Evolutionary conservation across 768 basidiomycete species (phyloP), one percentile per base, ranked within the genome.

Genomic region (Pulveroboletus sp.): DNA sequence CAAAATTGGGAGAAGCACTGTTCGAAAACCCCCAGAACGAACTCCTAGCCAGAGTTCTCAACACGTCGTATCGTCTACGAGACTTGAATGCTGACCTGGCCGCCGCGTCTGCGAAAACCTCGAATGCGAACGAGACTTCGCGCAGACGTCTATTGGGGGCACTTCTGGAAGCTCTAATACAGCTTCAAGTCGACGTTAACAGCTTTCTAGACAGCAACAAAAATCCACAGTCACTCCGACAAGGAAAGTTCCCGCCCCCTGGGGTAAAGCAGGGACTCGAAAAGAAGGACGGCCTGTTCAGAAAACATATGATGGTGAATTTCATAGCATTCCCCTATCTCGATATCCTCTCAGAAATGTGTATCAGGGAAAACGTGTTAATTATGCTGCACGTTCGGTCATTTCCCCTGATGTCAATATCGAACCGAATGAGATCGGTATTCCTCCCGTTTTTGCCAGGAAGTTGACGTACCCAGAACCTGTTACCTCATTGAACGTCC

Each of bases 371-470:
- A 99, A 99, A 75, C 94, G 97, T 62, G 97, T 99, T 52, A 98
- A 99, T 69, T 97, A 95, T 66, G 94, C 97, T 35, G 97, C 97
- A 19, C 94, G 97, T 54, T 99, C 97, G n/a, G 97, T 99, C 63
- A 99, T 99, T 57, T 99, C 97, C 16, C 97, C 97, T 11, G 97
- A 99, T 64, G 90, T 97, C 60, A 98, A 98, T 69, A 98, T 99
- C 57, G 97, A 99, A 69, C 91, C 97, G 25, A 94, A 91, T 66
- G 97, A 99, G 69, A 99, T 99, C 47, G 97, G 97, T 34, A 83
- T 99, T 23, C 97, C 97, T 6, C 97, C 97, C 25, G 89, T 98
- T 42, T 99, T 99, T 65, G 97, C 97, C 2, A 81, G 85, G 60
- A 97, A 97, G 64, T 73, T 99, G 63, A 99, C 97, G 5, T 99